phyloP scores from a whole-genome alignment of 495 filamentous ascomycete genomes.

The Aspergillus affinis region DNA sequence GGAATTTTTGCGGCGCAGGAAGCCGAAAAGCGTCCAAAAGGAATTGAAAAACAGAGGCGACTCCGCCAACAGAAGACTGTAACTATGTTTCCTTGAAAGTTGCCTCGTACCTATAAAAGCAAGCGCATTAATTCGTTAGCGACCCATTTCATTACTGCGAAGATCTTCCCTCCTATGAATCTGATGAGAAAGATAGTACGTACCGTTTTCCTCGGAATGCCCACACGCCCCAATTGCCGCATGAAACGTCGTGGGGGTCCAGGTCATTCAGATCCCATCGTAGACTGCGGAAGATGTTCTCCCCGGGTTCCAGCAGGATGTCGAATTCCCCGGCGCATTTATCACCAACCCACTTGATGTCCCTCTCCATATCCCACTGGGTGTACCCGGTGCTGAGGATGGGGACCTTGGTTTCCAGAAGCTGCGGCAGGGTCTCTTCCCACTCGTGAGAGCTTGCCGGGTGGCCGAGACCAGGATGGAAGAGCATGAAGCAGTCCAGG shows the following conservation, averaged over 20 bases:
- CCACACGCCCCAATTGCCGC: constrained; percentile 96
- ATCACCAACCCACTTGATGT: constrained; percentile 84
- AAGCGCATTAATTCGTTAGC: constrained; percentile 1
- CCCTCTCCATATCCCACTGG: constrained; percentile 87
- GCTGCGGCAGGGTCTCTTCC: constrained; percentile 80
- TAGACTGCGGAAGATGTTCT: constrained; percentile 92
- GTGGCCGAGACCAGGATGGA: constrained; percentile 94
- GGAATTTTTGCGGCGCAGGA: not conserved
- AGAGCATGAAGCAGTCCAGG: constrained; percentile 93
- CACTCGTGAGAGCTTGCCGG: constrained; percentile 91
- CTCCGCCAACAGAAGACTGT: not conserved
- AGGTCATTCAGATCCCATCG: constrained; percentile 96
- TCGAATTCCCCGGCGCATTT: constrained; percentile 87
- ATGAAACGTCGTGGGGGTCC: constrained; percentile 91
- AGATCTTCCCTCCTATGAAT: not conserved
- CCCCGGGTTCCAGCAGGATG: constrained; percentile 83
- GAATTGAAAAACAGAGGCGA: not conserved
- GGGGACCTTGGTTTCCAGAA: constrained; percentile 93
- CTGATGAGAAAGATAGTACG: constrained; percentile 30
- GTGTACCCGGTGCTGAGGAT: constrained; percentile 95
- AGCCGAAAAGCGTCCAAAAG: not conserved
- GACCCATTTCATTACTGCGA: not conserved
- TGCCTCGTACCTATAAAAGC: constrained; percentile 40
- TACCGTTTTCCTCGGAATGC: constrained; percentile 97
- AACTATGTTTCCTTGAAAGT: constrained; percentile 28